These are phyloP conservation scores for Aspergillus awamori DNA, from an alignment of 2,329 filamentous ascomycete species.

Conservation along the genomic window DNA sequence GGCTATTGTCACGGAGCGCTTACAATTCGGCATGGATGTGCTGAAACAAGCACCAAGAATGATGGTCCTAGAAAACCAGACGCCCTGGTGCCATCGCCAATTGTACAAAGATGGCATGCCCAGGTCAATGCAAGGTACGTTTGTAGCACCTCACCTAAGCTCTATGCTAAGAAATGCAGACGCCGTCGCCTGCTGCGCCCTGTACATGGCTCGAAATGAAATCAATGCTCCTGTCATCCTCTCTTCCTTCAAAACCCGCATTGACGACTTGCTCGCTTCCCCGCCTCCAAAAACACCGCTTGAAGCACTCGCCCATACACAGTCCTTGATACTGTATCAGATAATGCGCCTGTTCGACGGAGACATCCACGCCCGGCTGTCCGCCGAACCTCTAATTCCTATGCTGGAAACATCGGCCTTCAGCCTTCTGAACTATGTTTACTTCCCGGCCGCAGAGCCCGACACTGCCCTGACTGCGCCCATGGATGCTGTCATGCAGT, in stretches of 20 bases:
- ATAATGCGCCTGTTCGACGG: conserved; percentile 56
- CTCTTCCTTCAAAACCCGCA: conserved; percentile 51
- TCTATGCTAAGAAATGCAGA: conserved; percentile 40
- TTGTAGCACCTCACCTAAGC: background rate
- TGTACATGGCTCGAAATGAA: conserved; percentile 56
- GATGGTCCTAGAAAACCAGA: conserved; percentile 55
- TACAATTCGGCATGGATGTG: conserved; percentile 47
- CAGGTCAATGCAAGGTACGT: conserved; percentile 52
- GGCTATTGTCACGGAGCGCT: conserved; percentile 29
- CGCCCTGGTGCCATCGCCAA: conserved; percentile 58
- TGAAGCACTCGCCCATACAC: conserved; percentile 48
- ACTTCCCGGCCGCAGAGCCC: conserved; percentile 22
- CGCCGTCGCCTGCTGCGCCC: conserved; percentile 56
- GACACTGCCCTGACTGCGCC: conserved; percentile 30
- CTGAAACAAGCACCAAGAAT: conserved; percentile 47
- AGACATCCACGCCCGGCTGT: conserved; percentile 47
- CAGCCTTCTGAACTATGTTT: conserved; percentile 22
- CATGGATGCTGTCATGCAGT: conserved; percentile 46
- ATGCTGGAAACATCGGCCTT: conserved; percentile 26
- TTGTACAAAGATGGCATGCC: conserved; percentile 59
- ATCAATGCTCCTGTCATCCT: conserved; percentile 54
- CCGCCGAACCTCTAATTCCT: conserved; percentile 42
- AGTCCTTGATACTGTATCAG: conserved; percentile 55
- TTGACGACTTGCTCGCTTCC: conserved; percentile 47
- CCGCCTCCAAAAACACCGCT: conserved; percentile 28